These are phyloP conservation scores for Eucalyptus paniculata DNA, from an alignment of 345 rosid species.

Conservation along the genomic window DNA sequence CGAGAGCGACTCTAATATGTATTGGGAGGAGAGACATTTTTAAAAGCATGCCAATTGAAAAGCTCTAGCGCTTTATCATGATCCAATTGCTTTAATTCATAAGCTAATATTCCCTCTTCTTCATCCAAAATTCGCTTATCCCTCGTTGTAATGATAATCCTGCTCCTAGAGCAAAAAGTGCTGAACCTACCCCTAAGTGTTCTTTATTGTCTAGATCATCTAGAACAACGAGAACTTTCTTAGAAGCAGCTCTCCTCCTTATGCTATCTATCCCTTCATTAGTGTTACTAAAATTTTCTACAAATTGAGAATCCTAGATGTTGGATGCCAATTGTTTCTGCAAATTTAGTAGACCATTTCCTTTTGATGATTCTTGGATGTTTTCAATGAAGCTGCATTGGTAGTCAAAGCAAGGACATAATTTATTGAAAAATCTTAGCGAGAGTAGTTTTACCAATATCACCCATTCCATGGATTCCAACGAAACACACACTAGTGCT, in stretches of 20 bases:
- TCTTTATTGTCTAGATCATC: neutral
- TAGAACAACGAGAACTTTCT: neutral
- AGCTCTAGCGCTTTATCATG: accelerated
- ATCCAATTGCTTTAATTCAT: neutral
- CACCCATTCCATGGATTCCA: neutral
- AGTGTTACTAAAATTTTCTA: neutral
- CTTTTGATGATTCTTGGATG: neutral
- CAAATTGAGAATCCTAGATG: neutral
- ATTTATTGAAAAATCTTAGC: neutral
- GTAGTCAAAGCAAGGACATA: accelerated
- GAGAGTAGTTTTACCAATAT: neutral
- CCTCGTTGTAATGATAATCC: neutral
- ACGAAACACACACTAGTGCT: neutral
- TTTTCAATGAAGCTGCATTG: neutral
- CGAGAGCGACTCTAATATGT: neutral
- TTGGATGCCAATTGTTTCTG: neutral
- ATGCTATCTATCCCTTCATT: neutral
- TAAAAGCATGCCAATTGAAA: neutral
- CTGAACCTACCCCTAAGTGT: accelerated
- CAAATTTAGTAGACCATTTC: neutral
- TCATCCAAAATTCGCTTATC: neutral
- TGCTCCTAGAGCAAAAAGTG: accelerated
- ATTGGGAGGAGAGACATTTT: neutral
- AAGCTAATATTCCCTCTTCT: neutral
- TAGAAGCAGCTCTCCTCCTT: neutral